Evolutionary conservation across 805 yeast species (phyloP), one percentile per base, ranked within the genome.

Genomic region (Pachysolen tannophilus): DNA sequence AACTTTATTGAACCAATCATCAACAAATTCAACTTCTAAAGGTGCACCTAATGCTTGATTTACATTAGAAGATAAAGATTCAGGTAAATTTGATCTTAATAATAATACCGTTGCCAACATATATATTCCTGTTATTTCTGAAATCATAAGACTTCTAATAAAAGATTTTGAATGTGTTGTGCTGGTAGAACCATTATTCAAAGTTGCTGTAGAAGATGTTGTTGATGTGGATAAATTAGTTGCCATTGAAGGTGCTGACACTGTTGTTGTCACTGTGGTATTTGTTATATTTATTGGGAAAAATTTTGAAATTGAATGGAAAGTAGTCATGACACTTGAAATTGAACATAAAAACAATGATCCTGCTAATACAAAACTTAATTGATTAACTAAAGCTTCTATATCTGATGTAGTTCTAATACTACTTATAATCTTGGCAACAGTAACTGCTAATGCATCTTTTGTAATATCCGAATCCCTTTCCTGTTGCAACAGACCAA

Each of bases 241-340:
- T n/a, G n/a, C n/a, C n/a, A n/a, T n/a, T n/a, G n/a, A n/a, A n/a
- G n/a, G n/a, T n/a, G n/a, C n/a, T n/a, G n/a, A n/a, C n/a, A n/a
- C n/a, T n/a, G n/a, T n/a, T n/a, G n/a, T n/a, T n/a, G n/a, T n/a
- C n/a, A n/a, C n/a, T n/a, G n/a, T 25, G 2, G 20, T 24, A 8
- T 14, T 4, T 15, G 20, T 32, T 10, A 37, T 13, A n/a, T 30
- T 29, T 23, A 32, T 29, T 8, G 48, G 56, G 2, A 53, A 30
- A 17, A 50, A 31, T 21, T 43, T 51, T 15, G 42, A 44, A 11
- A 79, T 54, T 23, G 79, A 78, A 28, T 72, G 67, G 39, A 80
- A 68, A 0, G 88, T 78, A 27, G 67, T 57, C 32, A 68, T 52
- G 1, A 81, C 87, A 37, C 78, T 78, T 18, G 81, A 75, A 45